Conservation (phyloP, 441 rosid genomes). For the Syzygium malaccense region DNA sequence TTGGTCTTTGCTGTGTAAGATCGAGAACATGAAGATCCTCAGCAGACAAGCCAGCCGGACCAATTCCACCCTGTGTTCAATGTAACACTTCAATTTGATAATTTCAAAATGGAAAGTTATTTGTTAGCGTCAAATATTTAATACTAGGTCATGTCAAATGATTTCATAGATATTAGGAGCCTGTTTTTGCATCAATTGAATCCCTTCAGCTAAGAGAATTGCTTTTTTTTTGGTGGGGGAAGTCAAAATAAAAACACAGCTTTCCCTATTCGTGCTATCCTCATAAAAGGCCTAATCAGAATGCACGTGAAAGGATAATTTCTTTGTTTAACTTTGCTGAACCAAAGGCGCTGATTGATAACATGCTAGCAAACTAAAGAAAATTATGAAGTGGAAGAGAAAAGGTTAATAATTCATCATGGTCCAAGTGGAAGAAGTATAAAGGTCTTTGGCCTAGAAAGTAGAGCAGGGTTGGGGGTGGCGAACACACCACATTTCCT, state of each 20-base stretch:
- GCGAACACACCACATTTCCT: background rate
- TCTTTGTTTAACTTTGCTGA: background rate
- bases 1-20: slow-evolving; percentile 88
- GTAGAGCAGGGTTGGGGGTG: background rate
- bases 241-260: background rate
- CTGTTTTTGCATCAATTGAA: background rate
- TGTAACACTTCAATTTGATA: slow-evolving; percentile 8
- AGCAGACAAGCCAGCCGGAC: slow-evolving; percentile 98
- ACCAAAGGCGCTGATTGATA: background rate
- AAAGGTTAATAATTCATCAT: background rate
- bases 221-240: background rate
- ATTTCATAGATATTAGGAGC: background rate
- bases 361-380: background rate
- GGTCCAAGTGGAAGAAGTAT: background rate
- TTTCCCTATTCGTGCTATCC: background rate
- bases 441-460: background rate
- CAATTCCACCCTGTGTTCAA: slow-evolving; percentile 85
- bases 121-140: background rate
- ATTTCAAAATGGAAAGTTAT: background rate
- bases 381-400: background rate
- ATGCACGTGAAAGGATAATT: background rate
- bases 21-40: slow-evolving; percentile 99
- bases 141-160: background rate
- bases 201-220: background rate
- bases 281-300: background rate